Evolutionary conservation across 2,329 filamentous ascomycete species (phyloP), one percentile per base, ranked within the genome.

Genomic region (Xenosphaeropsis pyriputrescens): DNA sequence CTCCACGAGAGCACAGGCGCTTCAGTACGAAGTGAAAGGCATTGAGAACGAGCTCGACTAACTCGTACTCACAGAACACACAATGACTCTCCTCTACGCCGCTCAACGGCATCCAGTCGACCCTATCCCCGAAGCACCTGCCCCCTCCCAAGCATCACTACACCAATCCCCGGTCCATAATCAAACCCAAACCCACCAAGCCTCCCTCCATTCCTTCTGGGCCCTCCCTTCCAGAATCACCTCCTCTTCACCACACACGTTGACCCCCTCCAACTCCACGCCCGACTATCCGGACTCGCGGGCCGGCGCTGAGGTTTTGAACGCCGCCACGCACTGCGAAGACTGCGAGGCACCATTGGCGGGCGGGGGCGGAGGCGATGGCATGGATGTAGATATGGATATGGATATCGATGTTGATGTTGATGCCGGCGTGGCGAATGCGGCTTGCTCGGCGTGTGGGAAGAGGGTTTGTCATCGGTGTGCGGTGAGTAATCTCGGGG

Each of bases 201-300:
- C 62, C 4, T 74, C 68, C 0, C 58, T 79, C 0, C 72, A 78
- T 52, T 68, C 60, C 31, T 79, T 77, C 56, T 79, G 72, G 72
- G 63, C 64, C n/a, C 61, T 77, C 57, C 60, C 0, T 52, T 57
- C 0, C 51, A 63, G 5, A 43, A 47, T 11, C 36, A 54, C 0
- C 2, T 41, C 45, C 1, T 47, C 57, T 0, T 47, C 50, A 1
- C 45, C 50, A 1, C 45, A 54, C 2, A 36, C 54, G 6, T 39
- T 46, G 1, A 44, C 43, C 39, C 40, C 15, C 41, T 11, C 42
- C 40, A 42, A 41, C 11, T 40, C 37, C 30, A 37, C 31, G 43
- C 35, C 40, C 34, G 9, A 39, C 19, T 56, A 51, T 14, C 29
- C 31, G 46, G 12, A 26, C 8, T 11, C 12, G 22, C 22, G 22